Conservation (phyloP, 139 green algal genomes). For the Medakamo hakoo region DNA sequence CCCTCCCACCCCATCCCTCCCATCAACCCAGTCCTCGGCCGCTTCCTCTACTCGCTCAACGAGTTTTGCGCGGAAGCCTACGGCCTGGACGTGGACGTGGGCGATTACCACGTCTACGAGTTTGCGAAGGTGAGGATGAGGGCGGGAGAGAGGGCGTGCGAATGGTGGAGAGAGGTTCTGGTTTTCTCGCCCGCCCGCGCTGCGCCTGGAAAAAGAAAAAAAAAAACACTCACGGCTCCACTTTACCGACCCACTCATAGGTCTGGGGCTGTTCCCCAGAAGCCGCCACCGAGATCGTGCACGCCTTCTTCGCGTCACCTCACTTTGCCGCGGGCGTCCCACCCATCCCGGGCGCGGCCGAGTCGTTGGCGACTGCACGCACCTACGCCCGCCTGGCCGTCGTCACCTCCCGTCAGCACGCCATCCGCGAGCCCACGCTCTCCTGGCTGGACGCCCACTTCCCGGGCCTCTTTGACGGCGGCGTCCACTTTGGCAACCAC, state of each 20-base stretch:
- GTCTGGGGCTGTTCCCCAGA: slow-evolving; percentile 77
- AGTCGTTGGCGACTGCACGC: slow-evolving; percentile 46
- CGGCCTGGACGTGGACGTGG: slow-evolving; percentile 44
- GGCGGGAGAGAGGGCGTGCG: too few species aligned
- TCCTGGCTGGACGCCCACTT: slow-evolving; percentile 75
- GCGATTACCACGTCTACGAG: slow-evolving; percentile 77
- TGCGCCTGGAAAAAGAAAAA: not conserved
- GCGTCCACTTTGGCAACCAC: slow-evolving; percentile 95
- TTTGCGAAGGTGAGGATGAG: slow-evolving; percentile 70
- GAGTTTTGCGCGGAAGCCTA: slow-evolving; percentile 61
- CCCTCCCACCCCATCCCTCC: not conserved
- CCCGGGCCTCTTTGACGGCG: slow-evolving; percentile 9
- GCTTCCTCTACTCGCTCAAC: slow-evolving; percentile 70
- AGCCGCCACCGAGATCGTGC: slow-evolving; percentile 66
- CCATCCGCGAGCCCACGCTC: slow-evolving; percentile 71
- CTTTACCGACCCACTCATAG: too few species aligned
- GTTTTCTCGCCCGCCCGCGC: too few species aligned
- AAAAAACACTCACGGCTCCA: not conserved
- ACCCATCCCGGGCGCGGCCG: slow-evolving; percentile 30
- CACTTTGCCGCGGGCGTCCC: slow-evolving; percentile 74
- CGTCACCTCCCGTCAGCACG: slow-evolving; percentile 80
- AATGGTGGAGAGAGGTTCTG: too few species aligned
- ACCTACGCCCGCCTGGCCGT: slow-evolving; percentile 59
- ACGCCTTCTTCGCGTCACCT: slow-evolving; percentile 83
- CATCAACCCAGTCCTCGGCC: slow-evolving; percentile 53